Conservation (phyloP, 2,329 filamentous ascomycete genomes). For the Calonectria fujianensis region DNA sequence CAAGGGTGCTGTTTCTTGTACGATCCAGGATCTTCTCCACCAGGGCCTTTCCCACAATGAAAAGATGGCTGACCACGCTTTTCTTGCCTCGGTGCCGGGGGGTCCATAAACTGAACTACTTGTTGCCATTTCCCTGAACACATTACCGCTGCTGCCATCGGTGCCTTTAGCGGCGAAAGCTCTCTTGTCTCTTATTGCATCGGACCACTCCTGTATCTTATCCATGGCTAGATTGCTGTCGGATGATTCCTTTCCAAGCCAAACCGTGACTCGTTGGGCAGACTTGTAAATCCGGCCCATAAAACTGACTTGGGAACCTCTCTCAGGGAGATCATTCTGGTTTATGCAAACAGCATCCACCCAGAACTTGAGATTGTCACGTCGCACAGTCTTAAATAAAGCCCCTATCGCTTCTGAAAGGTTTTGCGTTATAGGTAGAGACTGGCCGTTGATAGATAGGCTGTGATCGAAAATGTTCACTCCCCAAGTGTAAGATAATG, state of each 20-base stretch:
- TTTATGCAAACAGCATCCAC: conserved; percentile 24
- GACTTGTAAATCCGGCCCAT: conserved; percentile 11
- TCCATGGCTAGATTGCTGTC: background rate
- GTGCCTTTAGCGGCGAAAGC: background rate
- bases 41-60: background rate
- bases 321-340: conserved; percentile 10
- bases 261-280: background rate
- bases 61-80: background rate
- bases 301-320: conserved; percentile 17
- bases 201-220: background rate
- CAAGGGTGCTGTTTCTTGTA: background rate
- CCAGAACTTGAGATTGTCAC: conserved; percentile 18
- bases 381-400: background rate
- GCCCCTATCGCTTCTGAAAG: background rate
- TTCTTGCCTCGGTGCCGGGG: background rate
- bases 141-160: too few relatives aligned
- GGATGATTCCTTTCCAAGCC: background rate
- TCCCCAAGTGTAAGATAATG: background rate
- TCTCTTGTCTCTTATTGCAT: background rate
- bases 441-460: background rate
- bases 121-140: background rate
- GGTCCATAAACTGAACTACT: background rate
- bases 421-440: background rate
- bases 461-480: background rate
- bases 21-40: background rate